Conservation (phyloP, 2,329 filamentous ascomycete species). For the Chrysoporthe austroafricana region DNA sequence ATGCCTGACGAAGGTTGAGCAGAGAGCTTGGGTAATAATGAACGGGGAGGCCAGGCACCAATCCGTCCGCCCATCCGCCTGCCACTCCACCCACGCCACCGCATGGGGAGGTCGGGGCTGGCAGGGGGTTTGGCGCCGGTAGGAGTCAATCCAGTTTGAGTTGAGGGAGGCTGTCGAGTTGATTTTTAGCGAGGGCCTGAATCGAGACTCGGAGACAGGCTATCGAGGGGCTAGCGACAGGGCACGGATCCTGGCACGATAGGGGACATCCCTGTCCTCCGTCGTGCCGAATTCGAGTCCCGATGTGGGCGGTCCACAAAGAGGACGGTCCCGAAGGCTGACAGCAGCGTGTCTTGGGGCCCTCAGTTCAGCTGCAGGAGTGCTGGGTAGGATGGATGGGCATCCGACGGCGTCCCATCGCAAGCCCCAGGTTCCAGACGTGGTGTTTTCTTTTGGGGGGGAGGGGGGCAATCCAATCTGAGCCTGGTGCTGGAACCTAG, state of each 20-base stretch:
- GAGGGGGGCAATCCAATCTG: background rate
- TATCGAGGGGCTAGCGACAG: background rate
- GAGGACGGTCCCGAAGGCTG: background rate
- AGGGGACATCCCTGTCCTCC: background rate
- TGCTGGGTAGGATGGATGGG: background rate
- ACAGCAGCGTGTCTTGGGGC: slow-evolving; percentile 9
- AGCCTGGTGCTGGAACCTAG: background rate
- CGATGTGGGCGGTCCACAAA: too few species aligned
- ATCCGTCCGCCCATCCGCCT: too few species aligned
- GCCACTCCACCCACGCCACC: too few species aligned
- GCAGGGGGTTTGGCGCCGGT: too few species aligned
- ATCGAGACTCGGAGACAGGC: background rate
- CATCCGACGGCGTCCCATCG: background rate
- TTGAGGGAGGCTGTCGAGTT: too few species aligned
- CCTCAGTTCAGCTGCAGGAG: background rate
- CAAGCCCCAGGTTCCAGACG: background rate
- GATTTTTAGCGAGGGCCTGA: background rate
- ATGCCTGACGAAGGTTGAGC: too few species aligned
- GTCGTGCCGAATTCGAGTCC: background rate
- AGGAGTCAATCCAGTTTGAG: too few species aligned
- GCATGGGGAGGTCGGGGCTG: too few species aligned
- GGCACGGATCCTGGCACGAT: background rate
- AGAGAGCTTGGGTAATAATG: too few species aligned
- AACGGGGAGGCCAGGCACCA: too few species aligned
- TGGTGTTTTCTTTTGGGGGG: background rate